Evolutionary conservation across 345 rosid species (phyloP).

Genomic region (Pelargonium nanum): DNA sequence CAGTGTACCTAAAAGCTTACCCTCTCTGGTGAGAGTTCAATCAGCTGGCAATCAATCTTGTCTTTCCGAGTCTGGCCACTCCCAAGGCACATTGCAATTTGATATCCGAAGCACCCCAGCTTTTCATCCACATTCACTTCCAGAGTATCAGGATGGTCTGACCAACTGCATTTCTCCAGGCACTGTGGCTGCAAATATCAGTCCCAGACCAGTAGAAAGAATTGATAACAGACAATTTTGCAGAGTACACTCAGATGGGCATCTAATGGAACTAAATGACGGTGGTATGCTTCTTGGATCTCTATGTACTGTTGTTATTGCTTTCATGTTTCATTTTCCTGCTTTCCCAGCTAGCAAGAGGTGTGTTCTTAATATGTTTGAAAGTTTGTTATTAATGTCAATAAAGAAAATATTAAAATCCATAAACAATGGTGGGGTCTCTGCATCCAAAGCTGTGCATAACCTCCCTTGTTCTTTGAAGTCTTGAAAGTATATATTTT

Average conservation of each 20-base stretch:
- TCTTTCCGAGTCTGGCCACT: constrained; percentile 35
- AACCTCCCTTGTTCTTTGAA: background rate
- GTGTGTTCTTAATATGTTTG: background rate
- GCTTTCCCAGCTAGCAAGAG: background rate
- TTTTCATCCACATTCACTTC: background rate
- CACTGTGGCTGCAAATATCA: constrained; percentile 17
- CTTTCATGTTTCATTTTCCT: constrained; percentile 2
- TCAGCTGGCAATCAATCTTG: constrained; percentile 49
- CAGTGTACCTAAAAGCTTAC: constrained; percentile 57
- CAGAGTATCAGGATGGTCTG: background rate
- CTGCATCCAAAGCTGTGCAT: background rate
- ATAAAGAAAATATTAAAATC: too few relatives aligned
- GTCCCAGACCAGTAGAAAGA: constrained; percentile 26
- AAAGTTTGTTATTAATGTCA: background rate
- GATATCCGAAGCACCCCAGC: background rate
- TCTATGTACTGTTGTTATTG: constrained; percentile 5
- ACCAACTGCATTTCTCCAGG: background rate
- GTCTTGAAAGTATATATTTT: background rate
- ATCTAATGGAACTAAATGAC: constrained; percentile 30
- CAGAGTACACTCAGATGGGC: constrained; percentile 27
- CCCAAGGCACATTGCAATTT: background rate
- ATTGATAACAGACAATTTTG: constrained; percentile 25
- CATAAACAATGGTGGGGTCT: background rate
- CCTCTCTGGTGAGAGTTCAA: constrained; percentile 45
- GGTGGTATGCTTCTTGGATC: constrained; percentile 24